Conservation (phyloP, 2,329 filamentous ascomycete species). For the Penicillium sp. region DNA sequence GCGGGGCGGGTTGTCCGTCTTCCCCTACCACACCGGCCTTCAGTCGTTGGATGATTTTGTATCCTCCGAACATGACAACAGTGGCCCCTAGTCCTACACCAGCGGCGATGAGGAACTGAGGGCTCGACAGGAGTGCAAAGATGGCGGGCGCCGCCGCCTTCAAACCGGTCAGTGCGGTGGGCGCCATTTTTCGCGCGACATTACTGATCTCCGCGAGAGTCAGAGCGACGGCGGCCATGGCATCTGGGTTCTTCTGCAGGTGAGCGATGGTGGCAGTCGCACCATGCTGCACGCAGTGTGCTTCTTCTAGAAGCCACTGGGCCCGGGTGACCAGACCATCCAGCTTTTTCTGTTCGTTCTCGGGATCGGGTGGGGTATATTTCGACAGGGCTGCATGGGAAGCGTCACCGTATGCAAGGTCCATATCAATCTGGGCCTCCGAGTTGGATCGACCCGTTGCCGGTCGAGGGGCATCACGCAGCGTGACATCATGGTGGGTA, state of each 20-base stretch:
- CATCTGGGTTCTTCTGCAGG: slow-evolving; percentile 80
- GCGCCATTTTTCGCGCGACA: slow-evolving; percentile 79
- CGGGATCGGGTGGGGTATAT: slow-evolving; percentile 46
- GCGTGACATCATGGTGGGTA: slow-evolving; percentile 38
- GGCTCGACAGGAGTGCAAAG: slow-evolving; percentile 81
- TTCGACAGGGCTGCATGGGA: slow-evolving; percentile 60
- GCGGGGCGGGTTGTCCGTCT: slow-evolving; percentile 5
- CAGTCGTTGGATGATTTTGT: slow-evolving; percentile 94
- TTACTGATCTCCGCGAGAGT: slow-evolving; percentile 89
- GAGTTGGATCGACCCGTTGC: slow-evolving; percentile 33
- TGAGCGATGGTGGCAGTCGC: slow-evolving; percentile 80
- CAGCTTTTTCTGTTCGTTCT: slow-evolving; percentile 58
- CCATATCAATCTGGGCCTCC: slow-evolving; percentile 70
- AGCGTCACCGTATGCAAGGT: slow-evolving; percentile 87
- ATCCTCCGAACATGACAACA: slow-evolving; percentile 91
- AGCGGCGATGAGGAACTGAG: slow-evolving; percentile 91
- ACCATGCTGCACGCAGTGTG: slow-evolving; percentile 83
- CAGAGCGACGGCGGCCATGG: slow-evolving; percentile 89
- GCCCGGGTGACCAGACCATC: slow-evolving; percentile 72
- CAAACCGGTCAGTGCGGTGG: slow-evolving; percentile 72
- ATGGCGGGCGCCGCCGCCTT: slow-evolving; percentile 83
- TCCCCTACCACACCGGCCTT: slow-evolving; percentile 37
- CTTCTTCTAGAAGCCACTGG: slow-evolving; percentile 79
- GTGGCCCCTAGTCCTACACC: slow-evolving; percentile 91
- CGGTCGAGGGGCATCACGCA: slow-evolving; percentile 28